Base-by-base conservation (phyloP, 176 grass and related monocot genomes). In the Dactylis glomerata region DNA sequence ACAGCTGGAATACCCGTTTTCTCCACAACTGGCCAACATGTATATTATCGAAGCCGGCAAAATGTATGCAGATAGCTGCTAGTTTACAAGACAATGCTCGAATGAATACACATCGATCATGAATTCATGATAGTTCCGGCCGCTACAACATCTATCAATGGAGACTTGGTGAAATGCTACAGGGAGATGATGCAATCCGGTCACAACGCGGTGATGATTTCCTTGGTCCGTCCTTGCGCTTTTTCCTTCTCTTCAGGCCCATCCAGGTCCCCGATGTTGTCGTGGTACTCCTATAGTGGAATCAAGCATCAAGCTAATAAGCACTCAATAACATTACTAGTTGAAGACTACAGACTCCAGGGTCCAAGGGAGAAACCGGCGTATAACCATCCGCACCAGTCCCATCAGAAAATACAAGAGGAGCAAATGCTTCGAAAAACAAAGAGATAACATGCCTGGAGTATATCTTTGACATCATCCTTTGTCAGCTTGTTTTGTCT, bases 171-270 rank as follows among this genome's bases (percentile, higher is more conserved):
- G 20, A 49, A 44, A 24, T 17, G 51, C 5, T 82, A 70, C 62
- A 52, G 49, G 46, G 27, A 30, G 32, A 28, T 1, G 31, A 42
- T 8, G 22, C 0, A 2, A 24, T 70, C 67, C 68, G 20, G 40
- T 88, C 76, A 92, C 80, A 97, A 79, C 49, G 87, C 82, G 10
- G 68, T 70, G 66, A 98, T 92, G 46, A 98, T 88, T 58, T 95
- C 94, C 57, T 88, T 90, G 10, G 94, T 87, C 51, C 90, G 85
- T 8, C 81, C 85, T 84, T 94, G 96, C 6, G 96, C 89, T 81
- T 89, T 84, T 86, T 98, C 96, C 70, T 93, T 98, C 52, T 98
- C 96, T 90, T 98, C 96, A 20, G 96, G 93, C 15, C 96, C 96
- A 83, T 93, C 92, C 52, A 92, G 57, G 81, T 98, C 96, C 69